Conservation (phyloP, 1,284 basidiomycete genomes). For the Farysia itapuensis region DNA sequence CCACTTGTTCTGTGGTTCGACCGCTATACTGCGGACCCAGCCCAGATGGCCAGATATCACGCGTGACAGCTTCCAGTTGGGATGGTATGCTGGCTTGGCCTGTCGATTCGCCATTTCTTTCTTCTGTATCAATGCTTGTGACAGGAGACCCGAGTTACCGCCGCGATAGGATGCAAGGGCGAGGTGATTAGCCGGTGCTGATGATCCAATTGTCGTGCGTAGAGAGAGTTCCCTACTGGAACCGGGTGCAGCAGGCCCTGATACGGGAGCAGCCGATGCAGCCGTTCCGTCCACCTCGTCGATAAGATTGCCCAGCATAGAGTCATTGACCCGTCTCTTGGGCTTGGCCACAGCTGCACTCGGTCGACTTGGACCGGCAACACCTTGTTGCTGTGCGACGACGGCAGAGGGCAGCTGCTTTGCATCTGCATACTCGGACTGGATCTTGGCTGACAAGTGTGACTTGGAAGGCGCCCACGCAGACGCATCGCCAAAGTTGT, state of each 20-base stretch:
- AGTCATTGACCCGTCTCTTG: conserved; percentile 21
- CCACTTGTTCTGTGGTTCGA: conserved; percentile 98
- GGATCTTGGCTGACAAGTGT: conserved; percentile 70
- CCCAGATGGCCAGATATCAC: conserved; percentile 98
- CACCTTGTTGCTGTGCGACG: conserved; percentile 77
- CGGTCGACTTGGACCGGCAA: conserved; percentile 65
- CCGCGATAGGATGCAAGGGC: conserved; percentile 28
- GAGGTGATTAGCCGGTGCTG: conserved; percentile 1
- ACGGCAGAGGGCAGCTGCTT: conserved; percentile 81
- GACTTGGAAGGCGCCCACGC: conserved; percentile 52
- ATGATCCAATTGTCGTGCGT: conserved; percentile 6
- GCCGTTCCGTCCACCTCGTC: conserved; percentile 19
- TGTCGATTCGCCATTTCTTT: conserved; percentile 67
- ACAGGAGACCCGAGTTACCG: conserved; percentile 32
- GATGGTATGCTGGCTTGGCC: conserved; percentile 90
- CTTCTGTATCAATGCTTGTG: conserved; percentile 52
- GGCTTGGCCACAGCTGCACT: conserved; percentile 9
- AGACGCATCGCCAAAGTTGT: conserved; percentile 25
- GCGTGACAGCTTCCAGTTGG: conserved; percentile 88
- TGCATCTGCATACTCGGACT: conserved; percentile 81
- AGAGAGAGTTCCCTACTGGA: conserved; percentile 22
- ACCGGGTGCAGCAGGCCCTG: conserved; percentile 7
- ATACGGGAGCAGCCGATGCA: conserved; percentile 6
- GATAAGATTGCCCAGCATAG: conserved; percentile 9
- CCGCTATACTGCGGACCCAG: conserved; percentile 94